A percentile compares a stretch with the other conserved stretches of the same genome.
These are phyloP conservation scores for Medicago lupulina DNA, from an alignment of 306 rosid genomes.

Conservation along the genomic window DNA sequence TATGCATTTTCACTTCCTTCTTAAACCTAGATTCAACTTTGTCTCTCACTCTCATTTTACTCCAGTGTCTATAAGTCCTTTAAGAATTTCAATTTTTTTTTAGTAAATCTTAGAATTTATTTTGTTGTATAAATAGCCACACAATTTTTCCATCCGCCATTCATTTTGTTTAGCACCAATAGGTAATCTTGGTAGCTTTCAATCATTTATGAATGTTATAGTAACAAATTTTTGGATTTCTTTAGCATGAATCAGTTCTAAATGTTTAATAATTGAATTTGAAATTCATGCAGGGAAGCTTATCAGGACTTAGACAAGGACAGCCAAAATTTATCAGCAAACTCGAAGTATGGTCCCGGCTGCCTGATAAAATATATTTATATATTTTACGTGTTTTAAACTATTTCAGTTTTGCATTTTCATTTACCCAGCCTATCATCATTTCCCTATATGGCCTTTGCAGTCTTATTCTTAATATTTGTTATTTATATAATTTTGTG, in stretches of 20 bases:
- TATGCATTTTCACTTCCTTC: constrained; percentile 47
- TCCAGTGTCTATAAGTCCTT: constrained; percentile 1
- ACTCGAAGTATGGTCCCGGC: constrained; percentile 75
- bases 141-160: background rate
- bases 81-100: constrained; percentile 20
- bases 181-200: background rate
- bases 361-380: background rate
- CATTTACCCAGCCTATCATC: background rate
- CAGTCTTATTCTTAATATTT: constrained; percentile 12
- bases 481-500: constrained; percentile 8
- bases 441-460: background rate
- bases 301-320: constrained; percentile 97
- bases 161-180: constrained; percentile 5
- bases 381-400: background rate
- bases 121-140: background rate
- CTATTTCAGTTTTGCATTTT: constrained; percentile 22
- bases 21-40: constrained; percentile 7
- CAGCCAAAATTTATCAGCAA: constrained; percentile 90
- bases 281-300: constrained; percentile 78
- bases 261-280: background rate
- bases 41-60: constrained; percentile 17
- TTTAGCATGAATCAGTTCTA: too few relatives aligned
- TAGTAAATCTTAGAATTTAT: background rate
- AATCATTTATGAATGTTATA: background rate
- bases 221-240: too few relatives aligned